These are phyloP conservation scores for Cercospora sp. DNA, from an alignment of 2,329 filamentous ascomycete species.

Conservation along the genomic window DNA sequence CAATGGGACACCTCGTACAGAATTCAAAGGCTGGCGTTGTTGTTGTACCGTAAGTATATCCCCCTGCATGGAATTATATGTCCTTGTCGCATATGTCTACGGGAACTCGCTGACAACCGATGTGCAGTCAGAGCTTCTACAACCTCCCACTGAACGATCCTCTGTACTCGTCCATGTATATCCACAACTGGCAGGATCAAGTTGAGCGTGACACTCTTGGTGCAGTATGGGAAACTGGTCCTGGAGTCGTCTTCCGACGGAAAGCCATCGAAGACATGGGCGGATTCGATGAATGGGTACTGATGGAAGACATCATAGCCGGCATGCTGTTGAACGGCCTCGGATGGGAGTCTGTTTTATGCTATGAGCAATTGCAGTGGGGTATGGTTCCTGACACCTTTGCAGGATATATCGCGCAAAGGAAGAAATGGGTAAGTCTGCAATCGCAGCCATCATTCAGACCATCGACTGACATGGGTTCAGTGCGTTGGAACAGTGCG, in stretches of 20 bases:
- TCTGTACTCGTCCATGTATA: conserved; percentile 13
- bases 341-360: conserved; percentile 11
- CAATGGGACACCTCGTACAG: conserved; percentile 56
- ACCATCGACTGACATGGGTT: not conserved
- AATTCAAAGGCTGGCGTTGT: not conserved
- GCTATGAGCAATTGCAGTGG: conserved; percentile 16
- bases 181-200: conserved; percentile 9
- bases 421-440: conserved; percentile 7
- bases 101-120: not conserved
- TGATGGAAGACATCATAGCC: conserved; percentile 16
- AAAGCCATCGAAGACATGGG: conserved; percentile 14
- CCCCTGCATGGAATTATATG: not conserved
- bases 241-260: conserved; percentile 12
- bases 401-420: conserved; percentile 12
- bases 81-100: too few relatives aligned
- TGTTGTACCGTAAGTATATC: not conserved
- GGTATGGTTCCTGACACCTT: conserved; percentile 14
- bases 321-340: conserved; percentile 15
- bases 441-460: not conserved
- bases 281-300: conserved; percentile 11
- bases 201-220: conserved; percentile 6
- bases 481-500: conserved; percentile 10
- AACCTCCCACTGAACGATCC: conserved; percentile 20
- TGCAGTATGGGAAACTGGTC: conserved; percentile 9
- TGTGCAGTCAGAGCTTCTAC: conserved; percentile 17